These are phyloP conservation scores for Pulveroboletus sp. DNA, from an alignment of 768 basidiomycete species.

Conservation along the genomic window DNA sequence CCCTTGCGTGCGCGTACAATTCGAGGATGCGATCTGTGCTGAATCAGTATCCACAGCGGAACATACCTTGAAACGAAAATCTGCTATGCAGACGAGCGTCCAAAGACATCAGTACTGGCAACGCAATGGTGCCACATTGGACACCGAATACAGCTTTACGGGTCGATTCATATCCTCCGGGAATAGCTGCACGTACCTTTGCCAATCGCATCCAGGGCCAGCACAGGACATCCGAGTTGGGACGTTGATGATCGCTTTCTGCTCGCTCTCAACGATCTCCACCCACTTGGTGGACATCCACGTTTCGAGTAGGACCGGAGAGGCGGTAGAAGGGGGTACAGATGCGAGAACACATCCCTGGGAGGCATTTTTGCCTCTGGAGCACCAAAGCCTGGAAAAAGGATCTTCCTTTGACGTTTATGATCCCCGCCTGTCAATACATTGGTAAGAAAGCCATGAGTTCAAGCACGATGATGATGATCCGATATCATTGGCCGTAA, in stretches of 20 bases:
- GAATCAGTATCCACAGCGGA: slow-evolving; percentile 22
- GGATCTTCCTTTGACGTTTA: slow-evolving; percentile 49
- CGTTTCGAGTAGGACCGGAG: neutral
- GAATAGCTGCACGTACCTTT: slow-evolving; percentile 35
- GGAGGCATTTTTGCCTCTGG: slow-evolving; percentile 49
- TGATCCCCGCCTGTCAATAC: slow-evolving; percentile 37
- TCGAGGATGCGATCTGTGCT: slow-evolving; percentile 22
- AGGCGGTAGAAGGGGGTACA: slow-evolving; percentile 7
- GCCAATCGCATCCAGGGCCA: slow-evolving; percentile 49
- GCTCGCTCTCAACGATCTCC: slow-evolving; percentile 13
- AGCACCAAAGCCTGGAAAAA: slow-evolving; percentile 54
- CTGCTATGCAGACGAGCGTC: slow-evolving; percentile 9
- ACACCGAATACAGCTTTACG: slow-evolving; percentile 45
- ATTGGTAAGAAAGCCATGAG: slow-evolving; percentile 12
- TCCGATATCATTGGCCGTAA: slow-evolving; percentile 41
- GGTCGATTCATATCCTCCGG: neutral
- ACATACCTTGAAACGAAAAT: slow-evolving; percentile 17
- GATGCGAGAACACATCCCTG: slow-evolving; percentile 32
- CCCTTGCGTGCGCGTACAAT: slow-evolving; percentile 12
- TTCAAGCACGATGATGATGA: neutral
- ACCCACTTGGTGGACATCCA: slow-evolving; percentile 26
- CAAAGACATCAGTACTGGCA: slow-evolving; percentile 11
- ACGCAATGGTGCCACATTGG: slow-evolving; percentile 34
- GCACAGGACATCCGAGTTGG: slow-evolving; percentile 37
- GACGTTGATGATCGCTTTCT: slow-evolving; percentile 22